Evolutionary conservation across 306 rosid species (phyloP), one percentile per base, ranked within the genome.

Genomic region (Cicer judaicum): DNA sequence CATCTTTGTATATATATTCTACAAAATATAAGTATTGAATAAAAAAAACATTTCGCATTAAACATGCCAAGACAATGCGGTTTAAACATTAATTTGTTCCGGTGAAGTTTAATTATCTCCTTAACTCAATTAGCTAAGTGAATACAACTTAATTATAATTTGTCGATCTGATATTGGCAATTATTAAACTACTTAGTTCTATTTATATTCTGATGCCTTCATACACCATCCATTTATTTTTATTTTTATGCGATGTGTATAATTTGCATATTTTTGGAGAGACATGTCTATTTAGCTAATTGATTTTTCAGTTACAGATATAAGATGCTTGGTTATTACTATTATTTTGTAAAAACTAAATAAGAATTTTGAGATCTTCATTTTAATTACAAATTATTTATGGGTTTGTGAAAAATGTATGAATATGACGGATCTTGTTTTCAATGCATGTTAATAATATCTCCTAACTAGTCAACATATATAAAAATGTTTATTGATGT

Each of bases 21-120:
- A 36, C 7, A 16, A 10, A 19, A 2, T 70, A 46, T 46, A 70
- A 14, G 36, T 54, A 43, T 54, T 64, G 11, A 44, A 64, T 71
- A 29, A 19, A 59, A 11, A 81, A 70, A 39, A 21, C 47, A 47
- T 47, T 48, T 64, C 38, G 42, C 43, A 62, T 46, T 46, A 11
- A 48, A 40, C 72, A 70, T 70, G 78, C 14, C 80, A 69, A 74
- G 77, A 0, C 5, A 70, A 64, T 48, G 57, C 38, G 64, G 78
- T 78, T 75, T 47, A 64, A 49, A 41, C 76, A 65, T 79, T 81
- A 18, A 41, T 83, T 70, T 79, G n/a, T 74, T 43, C 15, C 40
- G 77, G 80, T 70, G 41, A 56, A 67, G 67, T 69, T 78, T 24
- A 73, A 44, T 39, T 13, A 69, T 70, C 70, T 39, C 12, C 10